These are phyloP conservation scores for Cryptococcus sp. DNA, from an alignment of 1,284 basidiomycete species.

Conservation along the genomic window DNA sequence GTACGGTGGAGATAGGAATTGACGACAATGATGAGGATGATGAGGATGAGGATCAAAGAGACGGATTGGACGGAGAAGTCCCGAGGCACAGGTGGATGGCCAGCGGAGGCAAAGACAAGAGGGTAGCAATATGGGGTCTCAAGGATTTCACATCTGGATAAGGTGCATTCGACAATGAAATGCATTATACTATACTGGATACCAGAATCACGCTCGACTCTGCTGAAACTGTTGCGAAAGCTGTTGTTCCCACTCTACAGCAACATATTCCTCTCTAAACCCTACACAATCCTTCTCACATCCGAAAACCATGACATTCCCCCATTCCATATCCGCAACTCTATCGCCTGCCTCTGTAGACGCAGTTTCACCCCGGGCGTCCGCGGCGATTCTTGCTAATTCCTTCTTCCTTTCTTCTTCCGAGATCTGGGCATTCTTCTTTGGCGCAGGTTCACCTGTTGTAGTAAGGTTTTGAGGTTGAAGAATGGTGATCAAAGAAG, in stretches of 20 bases:
- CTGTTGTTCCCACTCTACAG: conserved; percentile 45
- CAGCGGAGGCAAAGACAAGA: conserved; percentile 65
- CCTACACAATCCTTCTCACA: conserved; percentile 46
- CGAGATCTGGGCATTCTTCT: conserved; percentile 16
- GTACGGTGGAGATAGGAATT: conserved; percentile 10
- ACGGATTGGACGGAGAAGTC: conserved; percentile 53
- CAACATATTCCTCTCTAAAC: conserved; percentile 46
- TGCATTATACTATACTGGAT: background rate
- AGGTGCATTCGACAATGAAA: background rate
- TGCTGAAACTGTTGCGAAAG: background rate
- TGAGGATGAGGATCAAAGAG: conserved; percentile 52
- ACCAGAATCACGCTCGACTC: background rate
- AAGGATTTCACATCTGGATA: conserved; percentile 55
- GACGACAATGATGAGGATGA: conserved; percentile 13
- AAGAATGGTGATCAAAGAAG: conserved; percentile 42
- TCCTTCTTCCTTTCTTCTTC: conserved; percentile 42
- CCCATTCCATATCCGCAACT: conserved; percentile 48
- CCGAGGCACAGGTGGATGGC: conserved; percentile 60
- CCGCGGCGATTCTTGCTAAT: conserved; percentile 27
- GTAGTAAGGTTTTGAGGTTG: conserved; percentile 30
- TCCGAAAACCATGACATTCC: conserved; percentile 44
- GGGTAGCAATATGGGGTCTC: conserved; percentile 72
- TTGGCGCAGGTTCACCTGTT: conserved; percentile 18
- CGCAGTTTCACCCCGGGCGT: conserved; percentile 13
- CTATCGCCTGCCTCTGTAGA: conserved; percentile 16